Evolutionary conservation across 768 basidiomycete species (phyloP).

Genomic region (Chalciporus sphaerocephalus): DNA sequence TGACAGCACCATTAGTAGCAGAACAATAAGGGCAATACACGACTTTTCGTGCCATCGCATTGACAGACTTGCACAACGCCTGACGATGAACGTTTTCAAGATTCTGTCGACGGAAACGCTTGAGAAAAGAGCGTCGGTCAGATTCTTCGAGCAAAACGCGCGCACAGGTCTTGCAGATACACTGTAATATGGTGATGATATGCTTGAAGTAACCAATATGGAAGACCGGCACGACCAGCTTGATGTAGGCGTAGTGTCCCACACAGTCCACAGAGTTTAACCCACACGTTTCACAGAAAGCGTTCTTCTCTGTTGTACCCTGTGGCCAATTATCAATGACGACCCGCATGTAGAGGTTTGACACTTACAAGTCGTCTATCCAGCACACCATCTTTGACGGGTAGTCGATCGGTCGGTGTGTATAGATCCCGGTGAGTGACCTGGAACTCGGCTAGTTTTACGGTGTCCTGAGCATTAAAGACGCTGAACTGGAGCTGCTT

Average conservation of each 20-base stretch:
- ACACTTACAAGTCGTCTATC: slow-evolving; percentile 80
- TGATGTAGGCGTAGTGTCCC: slow-evolving; percentile 98
- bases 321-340: slow-evolving; percentile 28
- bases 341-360: background rate
- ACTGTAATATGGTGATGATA: slow-evolving; percentile 87
- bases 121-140: slow-evolving; percentile 78
- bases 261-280: slow-evolving; percentile 90
- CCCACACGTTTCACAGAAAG: slow-evolving; percentile 93
- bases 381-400: slow-evolving; percentile 88
- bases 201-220: slow-evolving; percentile 99
- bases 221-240: slow-evolving; percentile 92
- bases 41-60: slow-evolving; percentile 81
- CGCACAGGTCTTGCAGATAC: slow-evolving; percentile 98
- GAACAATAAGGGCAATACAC: slow-evolving; percentile 92
- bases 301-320: slow-evolving; percentile 93
- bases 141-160: slow-evolving; percentile 85
- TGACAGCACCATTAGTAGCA: slow-evolving; percentile 90
- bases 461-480: slow-evolving; percentile 90
- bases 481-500: slow-evolving; percentile 96
- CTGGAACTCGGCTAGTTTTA: slow-evolving; percentile 94
- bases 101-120: slow-evolving; percentile 83
- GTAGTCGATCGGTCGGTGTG: slow-evolving; percentile 73
- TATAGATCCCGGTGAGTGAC: slow-evolving; percentile 92
- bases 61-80: slow-evolving; percentile 76
- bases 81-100: slow-evolving; percentile 93